Evolutionary conservation across 352 stramenopile genomes (phyloP).

Genomic region (Phytopythium helicoides): DNA sequence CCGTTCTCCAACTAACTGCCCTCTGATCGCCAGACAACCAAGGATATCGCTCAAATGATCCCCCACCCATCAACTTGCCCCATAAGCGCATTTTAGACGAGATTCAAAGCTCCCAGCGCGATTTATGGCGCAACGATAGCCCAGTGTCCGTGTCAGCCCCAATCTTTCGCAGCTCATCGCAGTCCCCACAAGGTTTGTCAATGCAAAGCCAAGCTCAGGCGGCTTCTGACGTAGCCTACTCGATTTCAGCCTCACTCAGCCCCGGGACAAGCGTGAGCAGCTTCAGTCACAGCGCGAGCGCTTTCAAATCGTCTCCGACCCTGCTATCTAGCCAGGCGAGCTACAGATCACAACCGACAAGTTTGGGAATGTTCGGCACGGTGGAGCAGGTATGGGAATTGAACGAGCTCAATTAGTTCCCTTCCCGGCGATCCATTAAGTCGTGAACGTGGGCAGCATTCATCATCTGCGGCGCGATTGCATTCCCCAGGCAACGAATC

Average conservation of each 20-base stretch:
- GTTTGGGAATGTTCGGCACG: conserved; percentile 41
- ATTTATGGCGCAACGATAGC: conserved; percentile 63
- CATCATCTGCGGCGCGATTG: too few relatives aligned
- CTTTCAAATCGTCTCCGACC: conserved; percentile 34
- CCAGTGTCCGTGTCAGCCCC: conserved; percentile 59
- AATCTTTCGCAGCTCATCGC: conserved; percentile 40
- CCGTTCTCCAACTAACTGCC: neutral
- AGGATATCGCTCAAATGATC: conserved; percentile 34
- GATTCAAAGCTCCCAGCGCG: conserved; percentile 44
- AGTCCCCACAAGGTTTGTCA: conserved; percentile 5
- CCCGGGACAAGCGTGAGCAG: conserved; percentile 5
- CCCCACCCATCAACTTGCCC: conserved; percentile 31
- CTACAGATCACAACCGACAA: conserved; percentile 43
- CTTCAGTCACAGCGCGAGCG: conserved; percentile 7
- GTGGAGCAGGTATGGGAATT: conserved; percentile 68
- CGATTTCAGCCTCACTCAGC: conserved; percentile 19
- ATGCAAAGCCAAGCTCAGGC: conserved; percentile 26
- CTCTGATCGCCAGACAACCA: conserved; percentile 5
- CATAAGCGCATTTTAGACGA: conserved; percentile 63
- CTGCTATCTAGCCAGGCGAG: conserved; percentile 2
- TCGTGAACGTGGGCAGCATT: neutral
- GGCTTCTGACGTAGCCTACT: conserved; percentile 20
- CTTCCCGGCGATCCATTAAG: conserved; percentile 27
- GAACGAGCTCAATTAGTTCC: conserved; percentile 19
- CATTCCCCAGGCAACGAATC: too few relatives aligned